Base-by-base conservation (phyloP, 805 yeast species). In the Zygosaccharomyces lentus region DNA sequence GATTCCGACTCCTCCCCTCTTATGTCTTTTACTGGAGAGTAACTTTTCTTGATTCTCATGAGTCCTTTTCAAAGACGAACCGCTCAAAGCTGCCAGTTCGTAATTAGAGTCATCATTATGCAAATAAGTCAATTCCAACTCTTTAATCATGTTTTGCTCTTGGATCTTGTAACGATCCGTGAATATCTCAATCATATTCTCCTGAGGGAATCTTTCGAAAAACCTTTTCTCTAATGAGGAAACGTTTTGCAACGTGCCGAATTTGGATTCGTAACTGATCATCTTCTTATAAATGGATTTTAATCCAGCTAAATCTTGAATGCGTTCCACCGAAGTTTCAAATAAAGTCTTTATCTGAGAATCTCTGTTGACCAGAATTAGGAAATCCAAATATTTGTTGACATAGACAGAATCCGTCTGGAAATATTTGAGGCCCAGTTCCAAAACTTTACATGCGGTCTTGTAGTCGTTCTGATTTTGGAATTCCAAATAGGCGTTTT, bases 401-500 rank as follows among this genome's bases (percentile, higher is more conserved):
- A 88, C 72, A 59, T 81, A 90, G 19, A 73, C 77, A 4, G 84
- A 83, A 51, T 80, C 76, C 10, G 72, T 65, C 30, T 67, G 68
- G 40, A 73, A 67, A 37, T 68, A 59, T 59, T 80, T 86, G 69
- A 87, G 69, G 6, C 95, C 97, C 36, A 87, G 65, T 51, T 86
- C 95, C 62, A 87, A 83, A 15, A 90, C 81, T 59, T 82, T 82
- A 42, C 76, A 70, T 0, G 96, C 90, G 37, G 86, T 80, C 44
- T 78, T 81, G 19, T 75, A 68, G 50, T 82, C 84, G 49, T 78
- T 82, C 48, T 82, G 73, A 54, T 78, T 80, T 53, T 72, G 72
- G 55, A 77, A 81, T 60, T 91, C 99, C 70, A 89, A 72, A 60
- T 79, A 70, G 0, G 97, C 96, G 57, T 85, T 84, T 48, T 87